Evolutionary conservation across 2,329 filamentous ascomycete species (phyloP).

Genomic region (Seiridium unicorne): DNA sequence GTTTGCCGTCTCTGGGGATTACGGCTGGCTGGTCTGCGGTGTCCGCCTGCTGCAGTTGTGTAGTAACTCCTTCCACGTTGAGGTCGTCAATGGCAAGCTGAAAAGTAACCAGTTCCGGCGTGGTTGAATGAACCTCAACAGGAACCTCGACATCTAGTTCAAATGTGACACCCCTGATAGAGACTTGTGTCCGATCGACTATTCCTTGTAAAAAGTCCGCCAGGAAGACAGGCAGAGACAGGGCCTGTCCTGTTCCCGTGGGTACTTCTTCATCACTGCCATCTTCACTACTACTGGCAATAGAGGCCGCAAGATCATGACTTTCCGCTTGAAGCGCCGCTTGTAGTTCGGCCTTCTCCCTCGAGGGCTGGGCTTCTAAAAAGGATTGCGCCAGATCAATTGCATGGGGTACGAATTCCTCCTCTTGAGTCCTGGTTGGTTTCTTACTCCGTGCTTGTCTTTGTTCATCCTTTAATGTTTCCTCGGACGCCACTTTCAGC

Average conservation of each 20-base stretch:
- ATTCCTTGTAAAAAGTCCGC: constrained; percentile 73
- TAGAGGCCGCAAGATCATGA: constrained; percentile 60
- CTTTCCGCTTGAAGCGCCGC: constrained; percentile 64
- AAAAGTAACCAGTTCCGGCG: constrained; percentile 58
- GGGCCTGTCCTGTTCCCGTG: constrained; percentile 67
- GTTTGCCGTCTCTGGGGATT: constrained; percentile 60
- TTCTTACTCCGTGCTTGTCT: constrained; percentile 23
- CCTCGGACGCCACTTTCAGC: constrained; percentile 49
- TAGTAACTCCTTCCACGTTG: constrained; percentile 65
- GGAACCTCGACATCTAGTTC: constrained; percentile 62
- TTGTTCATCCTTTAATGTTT: constrained; percentile 29
- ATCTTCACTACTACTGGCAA: constrained; percentile 58
- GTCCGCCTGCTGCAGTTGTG: constrained; percentile 23
- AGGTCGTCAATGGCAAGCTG: constrained; percentile 64
- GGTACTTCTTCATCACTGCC: constrained; percentile 58
- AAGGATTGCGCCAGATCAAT: constrained; percentile 77
- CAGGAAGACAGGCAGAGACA: constrained; percentile 69
- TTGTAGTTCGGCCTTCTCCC: constrained; percentile 67
- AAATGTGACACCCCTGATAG: constrained; percentile 63
- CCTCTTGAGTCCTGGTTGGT: constrained; percentile 22
- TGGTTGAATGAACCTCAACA: constrained; percentile 42
- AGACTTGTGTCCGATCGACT: constrained; percentile 67
- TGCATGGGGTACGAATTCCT: constrained; percentile 60
- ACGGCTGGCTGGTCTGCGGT: constrained; percentile 32
- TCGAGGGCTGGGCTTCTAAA: constrained; percentile 65